Percentiles rank a stretch among this genome's conserved stretches.
These are phyloP conservation scores for Plectosphaerella sp. DNA, from an alignment of 2,329 filamentous ascomycete genomes.

Conservation along the genomic window DNA sequence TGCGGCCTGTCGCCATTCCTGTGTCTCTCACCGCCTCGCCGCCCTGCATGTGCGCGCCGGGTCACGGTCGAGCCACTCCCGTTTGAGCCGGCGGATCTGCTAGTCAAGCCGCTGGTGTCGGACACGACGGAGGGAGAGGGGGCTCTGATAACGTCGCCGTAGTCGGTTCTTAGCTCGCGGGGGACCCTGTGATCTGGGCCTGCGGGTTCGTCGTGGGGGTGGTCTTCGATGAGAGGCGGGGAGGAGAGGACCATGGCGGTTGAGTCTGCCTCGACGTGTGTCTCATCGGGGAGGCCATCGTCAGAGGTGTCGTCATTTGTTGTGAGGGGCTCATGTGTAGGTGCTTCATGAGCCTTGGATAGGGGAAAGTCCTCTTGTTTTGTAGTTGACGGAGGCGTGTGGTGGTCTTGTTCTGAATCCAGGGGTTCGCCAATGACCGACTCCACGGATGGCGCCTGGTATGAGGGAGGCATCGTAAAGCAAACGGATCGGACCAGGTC, in stretches of 20 bases:
- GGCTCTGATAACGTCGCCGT: constrained; percentile 5
- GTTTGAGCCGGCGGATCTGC: constrained; percentile 31
- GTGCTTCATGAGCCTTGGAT: too few species aligned
- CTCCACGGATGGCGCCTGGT: not conserved
- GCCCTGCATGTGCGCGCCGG: constrained; percentile 19
- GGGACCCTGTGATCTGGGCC: too few species aligned
- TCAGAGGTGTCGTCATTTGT: too few species aligned
- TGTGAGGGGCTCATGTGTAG: too few species aligned
- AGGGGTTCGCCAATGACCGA: not conserved
- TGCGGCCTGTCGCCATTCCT: constrained; percentile 12
- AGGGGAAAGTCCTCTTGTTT: not conserved
- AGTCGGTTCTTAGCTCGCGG: too few species aligned
- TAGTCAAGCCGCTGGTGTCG: constrained; percentile 22
- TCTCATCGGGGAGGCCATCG: constrained; percentile 5
- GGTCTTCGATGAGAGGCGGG: not conserved
- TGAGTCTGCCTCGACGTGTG: constrained; percentile 1
- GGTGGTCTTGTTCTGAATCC: too few species aligned
- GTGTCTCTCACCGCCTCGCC: constrained; percentile 7
- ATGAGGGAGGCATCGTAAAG: not conserved
- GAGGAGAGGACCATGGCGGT: too few species aligned
- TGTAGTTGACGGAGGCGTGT: too few species aligned
- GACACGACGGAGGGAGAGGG: constrained; percentile 26
- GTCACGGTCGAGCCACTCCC: constrained; percentile 36
- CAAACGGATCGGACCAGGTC: not conserved
- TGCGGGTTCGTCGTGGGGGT: not conserved